A percentile compares a stretch with the other conserved stretches of the same genome.
Evolutionary conservation across 73 alveolate genomes (phyloP).

Genomic region (Tetrahymena thermophila): DNA sequence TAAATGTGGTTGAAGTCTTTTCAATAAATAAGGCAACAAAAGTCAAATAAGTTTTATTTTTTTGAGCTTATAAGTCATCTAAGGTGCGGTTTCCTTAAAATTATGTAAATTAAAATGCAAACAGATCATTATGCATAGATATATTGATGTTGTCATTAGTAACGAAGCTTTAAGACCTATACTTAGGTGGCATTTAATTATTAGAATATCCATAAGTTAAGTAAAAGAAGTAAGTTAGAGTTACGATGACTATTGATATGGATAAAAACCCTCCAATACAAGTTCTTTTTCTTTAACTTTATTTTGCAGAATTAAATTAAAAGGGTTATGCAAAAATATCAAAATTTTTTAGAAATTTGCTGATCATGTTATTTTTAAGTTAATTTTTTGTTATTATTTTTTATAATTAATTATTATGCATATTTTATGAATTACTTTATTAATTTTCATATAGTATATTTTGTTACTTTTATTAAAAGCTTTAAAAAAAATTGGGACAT

Average conservation of each 20-base stretch:
- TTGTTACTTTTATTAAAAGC: too few relatives aligned
- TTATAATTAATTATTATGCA: too few relatives aligned
- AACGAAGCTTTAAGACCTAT: background rate
- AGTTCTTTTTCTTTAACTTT: background rate
- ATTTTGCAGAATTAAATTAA: background rate
- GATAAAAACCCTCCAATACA: background rate
- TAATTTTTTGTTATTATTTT: too few relatives aligned
- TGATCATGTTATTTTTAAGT: background rate
- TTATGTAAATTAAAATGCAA: background rate
- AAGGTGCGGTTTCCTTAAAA: background rate
- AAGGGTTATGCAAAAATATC: background rate
- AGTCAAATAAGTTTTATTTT: background rate
- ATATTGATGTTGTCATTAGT: background rate
- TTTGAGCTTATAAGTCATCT: background rate
- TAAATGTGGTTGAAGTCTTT: background rate
- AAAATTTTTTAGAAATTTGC: background rate
- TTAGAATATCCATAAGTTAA: background rate
- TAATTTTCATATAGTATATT: too few relatives aligned
- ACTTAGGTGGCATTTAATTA: background rate
- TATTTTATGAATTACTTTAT: too few relatives aligned
- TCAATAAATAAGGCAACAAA: background rate
- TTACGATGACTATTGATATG: background rate
- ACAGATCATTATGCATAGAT: background rate
- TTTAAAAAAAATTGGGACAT: too few relatives aligned
- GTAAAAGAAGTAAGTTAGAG: background rate